Percentiles rank a stretch among this genome's conserved stretches.
Conservation (phyloP, 257 asterid genomes). For the Nicotiana otophora region DNA sequence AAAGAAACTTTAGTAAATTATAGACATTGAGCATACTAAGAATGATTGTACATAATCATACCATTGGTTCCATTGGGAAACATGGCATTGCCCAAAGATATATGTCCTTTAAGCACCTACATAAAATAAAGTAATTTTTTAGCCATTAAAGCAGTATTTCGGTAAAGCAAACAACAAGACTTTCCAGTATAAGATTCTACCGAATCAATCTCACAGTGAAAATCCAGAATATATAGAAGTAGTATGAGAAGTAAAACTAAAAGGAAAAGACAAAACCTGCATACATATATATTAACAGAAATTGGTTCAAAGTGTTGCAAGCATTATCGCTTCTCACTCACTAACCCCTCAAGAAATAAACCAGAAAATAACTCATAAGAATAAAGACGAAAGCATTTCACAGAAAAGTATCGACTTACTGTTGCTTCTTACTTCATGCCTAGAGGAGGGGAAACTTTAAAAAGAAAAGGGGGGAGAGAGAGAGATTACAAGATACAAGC, state of each 20-base stretch:
- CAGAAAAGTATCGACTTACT: neutral
- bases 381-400: neutral
- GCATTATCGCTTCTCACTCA: neutral
- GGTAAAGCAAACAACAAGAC: slow-evolving; percentile 4
- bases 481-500: neutral
- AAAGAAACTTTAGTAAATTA: neutral
- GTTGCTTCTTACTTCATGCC: neutral
- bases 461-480: no score
- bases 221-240: neutral
- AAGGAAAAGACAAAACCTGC: neutral
- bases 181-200: neutral
- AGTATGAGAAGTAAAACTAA: neutral
- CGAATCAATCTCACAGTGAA: neutral
- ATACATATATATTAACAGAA: neutral
- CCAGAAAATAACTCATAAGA: neutral
- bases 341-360: neutral
- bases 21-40: neutral
- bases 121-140: slow-evolving; percentile 1
- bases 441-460: no score
- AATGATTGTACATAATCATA: slow-evolving; percentile 17
- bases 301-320: neutral
- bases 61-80: slow-evolving; percentile 92
- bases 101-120: slow-evolving; percentile 96
- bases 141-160: neutral
- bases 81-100: slow-evolving; percentile 84